phyloP scores from a whole-genome alignment of 805 yeast genomes.

The Yarrowia divulgata region DNA sequence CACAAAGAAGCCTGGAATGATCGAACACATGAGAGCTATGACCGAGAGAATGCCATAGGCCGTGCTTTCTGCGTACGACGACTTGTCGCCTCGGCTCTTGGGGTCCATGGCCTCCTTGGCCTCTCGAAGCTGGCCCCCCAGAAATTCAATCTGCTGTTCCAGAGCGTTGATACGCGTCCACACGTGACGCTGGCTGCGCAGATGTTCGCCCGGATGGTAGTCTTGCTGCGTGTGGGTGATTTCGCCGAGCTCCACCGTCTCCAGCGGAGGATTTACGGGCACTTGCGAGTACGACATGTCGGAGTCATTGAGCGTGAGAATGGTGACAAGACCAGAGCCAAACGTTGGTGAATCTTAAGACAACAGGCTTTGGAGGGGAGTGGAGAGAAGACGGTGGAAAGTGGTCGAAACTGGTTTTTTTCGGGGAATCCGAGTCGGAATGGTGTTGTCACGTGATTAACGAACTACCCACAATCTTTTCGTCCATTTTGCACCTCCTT shows the following conservation, averaged over 20 bases:
- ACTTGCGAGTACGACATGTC: constrained; percentile 23
- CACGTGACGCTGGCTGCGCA: background rate
- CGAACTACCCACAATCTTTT: too few relatives aligned
- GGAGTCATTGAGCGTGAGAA: background rate
- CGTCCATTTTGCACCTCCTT: too few relatives aligned
- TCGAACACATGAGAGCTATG: constrained; percentile 20
- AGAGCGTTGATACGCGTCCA: constrained; percentile 29
- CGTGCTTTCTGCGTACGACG: background rate
- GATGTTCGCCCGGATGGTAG: constrained; percentile 17
- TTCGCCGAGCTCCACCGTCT: constrained; percentile 10
- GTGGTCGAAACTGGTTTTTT: too few relatives aligned
- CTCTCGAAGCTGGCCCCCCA: constrained; percentile 10
- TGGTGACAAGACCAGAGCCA: background rate
- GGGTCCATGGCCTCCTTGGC: constrained; percentile 23
- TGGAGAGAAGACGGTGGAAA: too few relatives aligned
- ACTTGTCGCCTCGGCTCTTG: background rate
- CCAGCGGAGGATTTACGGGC: constrained; percentile 13
- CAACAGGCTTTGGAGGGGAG: too few relatives aligned
- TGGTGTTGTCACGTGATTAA: background rate
- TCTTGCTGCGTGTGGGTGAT: constrained; percentile 12
- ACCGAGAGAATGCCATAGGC: constrained; percentile 24
- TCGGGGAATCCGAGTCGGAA: too few relatives aligned
- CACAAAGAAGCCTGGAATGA: constrained; percentile 16
- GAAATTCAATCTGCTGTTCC: constrained; percentile 21
- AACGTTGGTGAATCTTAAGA: too few relatives aligned